Percentiles rank a stretch among this genome's conserved stretches.
These are phyloP conservation scores for Scheffersomyces illinoinensis DNA, from an alignment of 1,139 yeast species.

Conservation along the genomic window DNA sequence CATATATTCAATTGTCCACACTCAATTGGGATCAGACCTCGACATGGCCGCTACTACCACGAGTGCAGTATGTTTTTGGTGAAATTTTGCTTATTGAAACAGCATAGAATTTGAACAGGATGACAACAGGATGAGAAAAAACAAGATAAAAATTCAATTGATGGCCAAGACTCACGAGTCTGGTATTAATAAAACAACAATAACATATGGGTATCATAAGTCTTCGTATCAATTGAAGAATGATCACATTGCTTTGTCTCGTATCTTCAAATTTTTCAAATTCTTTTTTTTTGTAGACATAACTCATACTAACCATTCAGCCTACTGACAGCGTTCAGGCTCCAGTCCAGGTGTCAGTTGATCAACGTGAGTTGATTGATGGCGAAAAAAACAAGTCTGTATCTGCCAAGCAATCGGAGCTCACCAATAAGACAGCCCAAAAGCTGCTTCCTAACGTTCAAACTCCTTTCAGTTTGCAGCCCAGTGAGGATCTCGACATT, in stretches of 20 bases:
- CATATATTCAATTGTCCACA: not conserved
- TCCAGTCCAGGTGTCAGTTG: not conserved
- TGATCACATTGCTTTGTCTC: too few species aligned
- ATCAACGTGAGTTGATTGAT: not conserved
- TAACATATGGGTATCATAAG: too few species aligned
- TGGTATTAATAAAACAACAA: not conserved
- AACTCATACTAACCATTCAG: not conserved
- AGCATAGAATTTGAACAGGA: not conserved
- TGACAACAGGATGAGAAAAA: not conserved
- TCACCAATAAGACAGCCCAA: not conserved
- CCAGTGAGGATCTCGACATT: slow-evolving; percentile 27
- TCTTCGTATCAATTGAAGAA: too few species aligned
- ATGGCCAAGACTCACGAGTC: not conserved
- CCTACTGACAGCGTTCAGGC: not conserved
- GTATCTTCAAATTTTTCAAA: not conserved
- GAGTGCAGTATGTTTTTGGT: not conserved
- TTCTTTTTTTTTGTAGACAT: not conserved
- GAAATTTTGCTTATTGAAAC: not conserved
- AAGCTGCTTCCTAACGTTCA: not conserved
- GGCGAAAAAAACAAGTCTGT: not conserved
- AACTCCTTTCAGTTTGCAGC: slow-evolving; percentile 3
- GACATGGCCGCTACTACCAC: not conserved
- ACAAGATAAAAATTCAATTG: not conserved
- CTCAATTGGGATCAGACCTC: not conserved
- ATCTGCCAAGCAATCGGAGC: not conserved